Base-by-base conservation (phyloP, 352 stramenopile species). In the Phytopythium chamaehyphon region DNA sequence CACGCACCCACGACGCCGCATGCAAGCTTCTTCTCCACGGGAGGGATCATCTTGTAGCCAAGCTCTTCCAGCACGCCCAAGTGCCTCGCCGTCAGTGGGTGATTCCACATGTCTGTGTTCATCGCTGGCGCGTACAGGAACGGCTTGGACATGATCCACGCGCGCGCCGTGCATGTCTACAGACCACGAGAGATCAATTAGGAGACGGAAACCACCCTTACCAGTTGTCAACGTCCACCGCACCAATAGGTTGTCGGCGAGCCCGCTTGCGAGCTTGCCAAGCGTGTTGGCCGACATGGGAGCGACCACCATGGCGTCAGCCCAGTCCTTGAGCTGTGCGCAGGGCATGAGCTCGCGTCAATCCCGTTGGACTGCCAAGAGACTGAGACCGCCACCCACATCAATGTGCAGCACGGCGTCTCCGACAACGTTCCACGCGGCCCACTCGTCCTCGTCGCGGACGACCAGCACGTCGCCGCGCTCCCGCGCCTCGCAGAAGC, bases 31-130 rank as follows among this genome's bases (percentile, higher is more conserved):
- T 98, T 98, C 26, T 86, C 76, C 19, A 96, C 75, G 1, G 95
- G 95, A 40, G 75, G 56, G 26, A 98, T 77, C 64, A 98, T 84
- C 9, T 53, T 50, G 57, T 97, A 91, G 18, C 76, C 70, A 11
- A 85, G 78, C 24, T 80, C 71, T 1, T 56, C 54, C 33, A 96
- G 59, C 26, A 86, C 59, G 8, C 46, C 39, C 39, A 96, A 50
- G 36, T 97, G 90, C 51, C 66, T 74, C 10, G 64, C 64, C 16
- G 96, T 99, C 51, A 98, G 70, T 6, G 93, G 91, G 69, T 99
- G 94, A 45, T 93, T 75, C 91, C 93, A 99, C 96, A 99, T 99
- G 59, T 95, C 87, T 14, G 95, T 98, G 67, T 98, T 99, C 96
- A 99, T 99, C 11, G 96, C 95, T 6, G 96, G 96, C 19, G 93